phyloP scores from a whole-genome alignment of 768 basidiomycete genomes.

The Collybia sordida region DNA sequence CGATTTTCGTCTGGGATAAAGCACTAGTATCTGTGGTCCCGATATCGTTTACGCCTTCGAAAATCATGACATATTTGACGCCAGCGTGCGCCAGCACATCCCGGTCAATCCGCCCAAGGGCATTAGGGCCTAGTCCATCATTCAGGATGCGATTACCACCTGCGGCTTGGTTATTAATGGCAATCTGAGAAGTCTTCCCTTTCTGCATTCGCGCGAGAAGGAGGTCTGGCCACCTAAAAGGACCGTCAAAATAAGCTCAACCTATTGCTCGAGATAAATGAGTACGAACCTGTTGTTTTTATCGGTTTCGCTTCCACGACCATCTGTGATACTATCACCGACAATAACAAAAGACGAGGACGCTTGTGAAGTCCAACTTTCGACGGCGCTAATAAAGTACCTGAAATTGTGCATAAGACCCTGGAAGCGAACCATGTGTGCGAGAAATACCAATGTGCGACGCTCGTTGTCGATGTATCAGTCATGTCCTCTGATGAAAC shows the following conservation, averaged over 20 bases:
- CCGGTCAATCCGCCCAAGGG: constrained; percentile 46
- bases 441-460: constrained; percentile 32
- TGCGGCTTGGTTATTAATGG: constrained; percentile 49
- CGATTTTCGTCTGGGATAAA: constrained; percentile 34
- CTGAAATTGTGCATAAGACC: constrained; percentile 14
- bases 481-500: constrained; percentile 9
- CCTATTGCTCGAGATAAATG: neutral
- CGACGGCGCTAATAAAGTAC: constrained; percentile 46
- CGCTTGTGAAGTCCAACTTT: constrained; percentile 32
- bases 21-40: constrained; percentile 35
- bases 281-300: constrained; percentile 39
- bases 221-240: constrained; percentile 46
- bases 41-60: constrained; percentile 57
- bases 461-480: constrained; percentile 25
- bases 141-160: constrained; percentile 53
- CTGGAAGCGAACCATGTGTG: neutral
- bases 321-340: constrained; percentile 56
- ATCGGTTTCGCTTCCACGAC: constrained; percentile 44
- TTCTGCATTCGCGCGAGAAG: constrained; percentile 39
- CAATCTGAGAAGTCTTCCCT: constrained; percentile 29
- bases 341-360: constrained; percentile 38
- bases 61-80: constrained; percentile 48
- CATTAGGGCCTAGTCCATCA: constrained; percentile 48
- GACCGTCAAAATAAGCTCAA: neutral
- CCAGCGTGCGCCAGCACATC: constrained; percentile 49